These are phyloP conservation scores for Trypanosoma cruzi DNA, from an alignment of 208 protist species.

Conservation along the genomic window DNA sequence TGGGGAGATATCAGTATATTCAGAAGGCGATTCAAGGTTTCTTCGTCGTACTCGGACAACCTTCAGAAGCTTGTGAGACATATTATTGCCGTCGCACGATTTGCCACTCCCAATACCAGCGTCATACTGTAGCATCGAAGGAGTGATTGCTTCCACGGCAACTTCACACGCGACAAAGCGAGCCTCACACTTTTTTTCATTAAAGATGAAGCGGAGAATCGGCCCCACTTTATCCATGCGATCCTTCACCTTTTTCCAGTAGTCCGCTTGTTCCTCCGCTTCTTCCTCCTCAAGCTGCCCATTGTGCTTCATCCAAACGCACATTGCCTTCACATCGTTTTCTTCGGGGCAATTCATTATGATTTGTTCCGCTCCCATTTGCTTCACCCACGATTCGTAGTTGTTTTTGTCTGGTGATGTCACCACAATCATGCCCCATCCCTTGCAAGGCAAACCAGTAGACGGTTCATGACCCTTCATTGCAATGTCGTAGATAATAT, in stretches of 20 bases:
- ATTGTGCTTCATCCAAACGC: constrained; percentile 1
- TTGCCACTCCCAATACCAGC: not conserved
- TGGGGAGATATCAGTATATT: no score
- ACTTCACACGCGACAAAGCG: not conserved
- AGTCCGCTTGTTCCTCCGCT: not conserved
- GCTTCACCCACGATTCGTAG: not conserved
- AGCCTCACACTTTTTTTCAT: not conserved
- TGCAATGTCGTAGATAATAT: not conserved
- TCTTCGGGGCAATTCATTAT: not conserved
- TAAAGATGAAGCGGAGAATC: not conserved
- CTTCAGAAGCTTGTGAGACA: constrained; percentile 1
- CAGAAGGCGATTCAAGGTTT: no score
- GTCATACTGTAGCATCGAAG: not conserved
- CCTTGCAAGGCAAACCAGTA: not conserved
- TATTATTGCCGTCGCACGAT: not conserved
- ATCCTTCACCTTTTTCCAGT: not conserved
- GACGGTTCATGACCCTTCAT: not conserved
- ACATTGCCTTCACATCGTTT: constrained; percentile 6
- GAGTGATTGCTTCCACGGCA: not conserved
- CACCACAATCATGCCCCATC: constrained; percentile 13
- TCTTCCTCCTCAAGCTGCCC: no score
- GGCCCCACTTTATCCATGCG: constrained; percentile 1
- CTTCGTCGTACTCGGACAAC: no score
- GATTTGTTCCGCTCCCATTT: not conserved
- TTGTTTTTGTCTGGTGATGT: constrained; percentile 4